These are phyloP conservation scores for Coprinopsis cinerea DNA, from an alignment of 768 basidiomycete species.

Conservation along the genomic window DNA sequence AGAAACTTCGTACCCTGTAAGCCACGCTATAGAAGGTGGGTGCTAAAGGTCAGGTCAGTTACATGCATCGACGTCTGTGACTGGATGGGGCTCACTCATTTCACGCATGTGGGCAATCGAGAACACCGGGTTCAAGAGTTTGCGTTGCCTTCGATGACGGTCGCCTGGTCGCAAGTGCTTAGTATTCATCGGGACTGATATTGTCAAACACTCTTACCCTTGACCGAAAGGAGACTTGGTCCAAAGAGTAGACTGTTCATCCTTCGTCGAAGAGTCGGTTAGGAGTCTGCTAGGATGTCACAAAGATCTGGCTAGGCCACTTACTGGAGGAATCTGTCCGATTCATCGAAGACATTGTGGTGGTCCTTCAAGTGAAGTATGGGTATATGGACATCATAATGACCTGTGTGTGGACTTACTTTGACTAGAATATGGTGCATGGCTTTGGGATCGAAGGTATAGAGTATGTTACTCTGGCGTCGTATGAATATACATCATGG, in stretches of 20 bases:
- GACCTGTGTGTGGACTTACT: not conserved
- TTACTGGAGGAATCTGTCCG: slow-evolving; percentile 20
- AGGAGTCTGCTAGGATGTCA: not conserved
- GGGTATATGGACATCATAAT: not conserved
- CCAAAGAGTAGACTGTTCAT: slow-evolving; percentile 20
- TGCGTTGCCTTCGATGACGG: slow-evolving; percentile 32
- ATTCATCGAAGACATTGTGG: slow-evolving; percentile 25
- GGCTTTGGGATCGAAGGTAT: not conserved
- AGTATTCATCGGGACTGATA: not conserved
- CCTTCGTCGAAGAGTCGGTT: not conserved
- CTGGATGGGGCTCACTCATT: slow-evolving; percentile 13
- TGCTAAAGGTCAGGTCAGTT: slow-evolving; percentile 10
- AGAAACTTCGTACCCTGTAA: slow-evolving; percentile 13
- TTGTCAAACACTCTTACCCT: slow-evolving; percentile 12
- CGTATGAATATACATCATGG: not conserved
- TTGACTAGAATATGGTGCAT: slow-evolving; percentile 2
- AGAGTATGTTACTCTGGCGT: not conserved
- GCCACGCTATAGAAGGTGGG: slow-evolving; percentile 23
- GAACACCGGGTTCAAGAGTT: slow-evolving; percentile 34
- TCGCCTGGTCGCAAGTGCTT: slow-evolving; percentile 19
- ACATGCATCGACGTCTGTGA: not conserved
- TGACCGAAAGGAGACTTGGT: slow-evolving; percentile 15
- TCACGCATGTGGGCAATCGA: slow-evolving; percentile 27
- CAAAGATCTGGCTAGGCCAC: too few species aligned
- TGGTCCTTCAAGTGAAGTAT: slow-evolving; percentile 17